phyloP scores from a whole-genome alignment of 202 grass and related monocot species.

The Tripidium arundinaceum region DNA sequence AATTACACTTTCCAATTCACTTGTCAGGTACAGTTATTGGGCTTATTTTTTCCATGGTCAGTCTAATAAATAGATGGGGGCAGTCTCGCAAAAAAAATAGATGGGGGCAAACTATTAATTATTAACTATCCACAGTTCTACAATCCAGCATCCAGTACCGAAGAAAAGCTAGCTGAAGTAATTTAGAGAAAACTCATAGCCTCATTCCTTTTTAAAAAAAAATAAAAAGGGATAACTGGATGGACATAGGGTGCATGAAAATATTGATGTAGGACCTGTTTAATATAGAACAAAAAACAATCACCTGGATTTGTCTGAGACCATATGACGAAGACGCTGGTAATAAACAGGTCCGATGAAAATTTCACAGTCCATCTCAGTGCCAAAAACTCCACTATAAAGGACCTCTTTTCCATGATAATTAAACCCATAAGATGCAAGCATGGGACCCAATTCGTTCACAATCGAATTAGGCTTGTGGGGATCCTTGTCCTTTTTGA shows the following conservation, averaged over 20 bases:
- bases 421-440: conserved; percentile 79
- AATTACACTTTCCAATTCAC: background rate
- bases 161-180: background rate
- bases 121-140: background rate
- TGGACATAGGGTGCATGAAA: background rate
- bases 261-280: background rate
- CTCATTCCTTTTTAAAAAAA: background rate
- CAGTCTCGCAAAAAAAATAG: too few relatives aligned
- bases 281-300: background rate
- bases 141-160: background rate
- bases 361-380: conserved; percentile 70
- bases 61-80: background rate
- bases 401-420: conserved; percentile 78
- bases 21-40: background rate
- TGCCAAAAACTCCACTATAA: conserved; percentile 88
- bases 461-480: conserved; percentile 46
- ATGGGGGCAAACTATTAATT: background rate
- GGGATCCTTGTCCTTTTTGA: conserved; percentile 37
- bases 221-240: background rate
- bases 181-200: background rate
- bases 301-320: too few relatives aligned
- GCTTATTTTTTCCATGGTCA: too few relatives aligned
- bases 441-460: conserved; percentile 73
- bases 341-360: too few relatives aligned
- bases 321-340: too few relatives aligned